phyloP scores from a whole-genome alignment of 73 alveolate species.

The Blepharisma stoltei region DNA sequence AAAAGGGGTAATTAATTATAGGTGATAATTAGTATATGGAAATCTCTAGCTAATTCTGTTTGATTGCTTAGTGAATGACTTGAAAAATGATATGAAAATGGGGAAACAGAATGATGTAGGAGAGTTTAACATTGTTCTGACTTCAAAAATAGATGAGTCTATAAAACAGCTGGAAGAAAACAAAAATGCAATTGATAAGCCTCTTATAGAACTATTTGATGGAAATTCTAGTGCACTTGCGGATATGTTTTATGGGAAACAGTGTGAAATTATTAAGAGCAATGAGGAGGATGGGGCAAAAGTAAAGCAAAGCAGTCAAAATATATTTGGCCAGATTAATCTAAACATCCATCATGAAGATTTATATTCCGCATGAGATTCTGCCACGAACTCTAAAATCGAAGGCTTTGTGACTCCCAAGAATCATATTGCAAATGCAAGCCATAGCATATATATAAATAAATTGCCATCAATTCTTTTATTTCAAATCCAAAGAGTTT shows the following conservation, averaged over 20 bases:
- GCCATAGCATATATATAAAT: conserved; percentile 50
- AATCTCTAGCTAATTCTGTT: conserved; percentile 43
- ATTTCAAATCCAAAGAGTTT: conserved; percentile 67
- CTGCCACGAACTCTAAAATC: background rate
- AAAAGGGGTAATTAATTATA: conserved; percentile 39
- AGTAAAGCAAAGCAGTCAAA: background rate
- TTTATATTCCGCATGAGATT: conserved; percentile 13
- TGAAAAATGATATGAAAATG: conserved; percentile 59
- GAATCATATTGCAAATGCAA: conserved; percentile 40
- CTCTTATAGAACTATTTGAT: background rate
- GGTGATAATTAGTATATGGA: no score
- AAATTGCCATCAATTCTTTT: conserved; percentile 54
- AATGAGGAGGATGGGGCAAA: conserved; percentile 22
- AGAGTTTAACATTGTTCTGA: conserved; percentile 71
- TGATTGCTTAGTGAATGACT: conserved; percentile 63
- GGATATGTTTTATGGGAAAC: conserved; percentile 14
- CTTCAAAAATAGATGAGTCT: conserved; percentile 77
- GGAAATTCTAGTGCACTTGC: background rate
- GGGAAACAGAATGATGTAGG: conserved; percentile 90
- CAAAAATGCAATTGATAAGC: background rate
- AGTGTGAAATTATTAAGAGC: conserved; percentile 38
- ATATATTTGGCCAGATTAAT: conserved; percentile 14
- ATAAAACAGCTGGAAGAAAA: conserved; percentile 12
- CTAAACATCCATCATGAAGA: background rate
- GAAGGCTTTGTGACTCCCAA: background rate